Conservation (phyloP, 225 moss, liverwort and hornwort species). For the Physcomitrium patens region DNA sequence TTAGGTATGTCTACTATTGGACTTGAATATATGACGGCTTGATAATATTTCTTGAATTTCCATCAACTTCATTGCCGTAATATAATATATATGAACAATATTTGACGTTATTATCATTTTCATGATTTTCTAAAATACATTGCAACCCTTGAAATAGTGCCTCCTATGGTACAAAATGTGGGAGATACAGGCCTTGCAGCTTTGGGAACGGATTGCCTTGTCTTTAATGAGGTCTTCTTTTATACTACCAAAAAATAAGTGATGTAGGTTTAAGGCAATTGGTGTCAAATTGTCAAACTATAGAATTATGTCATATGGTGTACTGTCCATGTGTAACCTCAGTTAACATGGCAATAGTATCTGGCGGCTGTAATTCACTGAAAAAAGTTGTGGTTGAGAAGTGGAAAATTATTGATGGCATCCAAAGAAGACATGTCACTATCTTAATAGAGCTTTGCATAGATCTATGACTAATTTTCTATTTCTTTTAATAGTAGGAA, state of each 20-base stretch:
- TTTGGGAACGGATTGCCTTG: constrained; percentile 68
- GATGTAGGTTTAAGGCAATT: constrained; percentile 67
- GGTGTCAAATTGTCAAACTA: constrained; percentile 57
- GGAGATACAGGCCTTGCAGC: constrained; percentile 70
- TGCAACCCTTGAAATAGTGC: neutral
- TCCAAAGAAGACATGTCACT: constrained; percentile 57
- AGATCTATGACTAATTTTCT: constrained; percentile 48
- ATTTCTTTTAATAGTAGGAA: constrained; percentile 14
- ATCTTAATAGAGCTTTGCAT: constrained; percentile 69
- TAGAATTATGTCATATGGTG: constrained; percentile 80
- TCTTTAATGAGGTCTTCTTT: constrained; percentile 74
- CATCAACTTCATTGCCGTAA: neutral
- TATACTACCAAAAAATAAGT: constrained; percentile 67
- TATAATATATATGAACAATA: neutral
- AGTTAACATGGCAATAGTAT: constrained; percentile 74
- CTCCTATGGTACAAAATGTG: constrained; percentile 73
- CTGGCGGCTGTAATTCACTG: constrained; percentile 65
- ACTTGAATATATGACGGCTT: neutral
- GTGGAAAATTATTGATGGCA: constrained; percentile 77
- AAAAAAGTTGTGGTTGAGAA: constrained; percentile 77
- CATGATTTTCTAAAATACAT: neutral
- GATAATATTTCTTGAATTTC: neutral
- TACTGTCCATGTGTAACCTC: constrained; percentile 72
- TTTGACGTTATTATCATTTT: neutral
- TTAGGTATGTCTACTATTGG: constrained; percentile 44